A percentile compares a stretch with the other conserved stretches of the same genome.
These are phyloP conservation scores for Lactarius indigo DNA, from an alignment of 768 basidiomycete genomes.

Conservation along the genomic window DNA sequence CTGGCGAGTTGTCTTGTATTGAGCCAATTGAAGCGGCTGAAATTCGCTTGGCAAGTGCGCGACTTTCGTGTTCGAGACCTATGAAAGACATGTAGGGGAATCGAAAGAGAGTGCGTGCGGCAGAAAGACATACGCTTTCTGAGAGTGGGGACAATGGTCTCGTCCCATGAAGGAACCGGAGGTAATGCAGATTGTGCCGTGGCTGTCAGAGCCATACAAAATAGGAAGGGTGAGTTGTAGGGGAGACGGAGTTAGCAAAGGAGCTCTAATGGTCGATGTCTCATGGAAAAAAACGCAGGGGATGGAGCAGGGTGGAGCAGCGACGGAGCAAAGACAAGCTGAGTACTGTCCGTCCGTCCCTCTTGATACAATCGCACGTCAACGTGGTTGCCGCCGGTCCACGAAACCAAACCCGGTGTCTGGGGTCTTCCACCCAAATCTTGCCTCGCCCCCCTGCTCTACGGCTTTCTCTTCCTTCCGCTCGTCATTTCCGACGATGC, in stretches of 20 bases:
- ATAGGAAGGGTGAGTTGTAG: background rate
- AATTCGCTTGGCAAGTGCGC: slow-evolving; percentile 70
- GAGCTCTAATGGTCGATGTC: slow-evolving; percentile 10
- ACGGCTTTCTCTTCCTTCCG: background rate
- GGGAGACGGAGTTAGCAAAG: slow-evolving; percentile 4
- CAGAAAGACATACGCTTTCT: slow-evolving; percentile 47
- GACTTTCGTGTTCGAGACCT: slow-evolving; percentile 82
- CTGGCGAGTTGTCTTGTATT: slow-evolving; percentile 40
- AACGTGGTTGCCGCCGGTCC: background rate
- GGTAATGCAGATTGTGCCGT: slow-evolving; percentile 37
- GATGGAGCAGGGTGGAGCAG: background rate
- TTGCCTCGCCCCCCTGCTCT: background rate
- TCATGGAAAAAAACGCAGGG: slow-evolving; percentile 14
- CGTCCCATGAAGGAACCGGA: slow-evolving; percentile 65
- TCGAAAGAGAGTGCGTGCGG: slow-evolving; percentile 16
- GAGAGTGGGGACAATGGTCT: slow-evolving; percentile 75
- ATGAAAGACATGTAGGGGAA: slow-evolving; percentile 21
- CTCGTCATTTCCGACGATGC: background rate
- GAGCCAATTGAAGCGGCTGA: slow-evolving; percentile 69
- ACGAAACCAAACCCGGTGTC: background rate
- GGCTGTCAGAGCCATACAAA: slow-evolving; percentile 43
- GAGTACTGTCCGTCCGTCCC: background rate
- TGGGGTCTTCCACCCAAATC: background rate
- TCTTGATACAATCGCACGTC: background rate
- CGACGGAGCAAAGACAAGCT: background rate